Base-by-base conservation (phyloP, 1,284 basidiomycete genomes). In the Peniophora sp. region DNA sequence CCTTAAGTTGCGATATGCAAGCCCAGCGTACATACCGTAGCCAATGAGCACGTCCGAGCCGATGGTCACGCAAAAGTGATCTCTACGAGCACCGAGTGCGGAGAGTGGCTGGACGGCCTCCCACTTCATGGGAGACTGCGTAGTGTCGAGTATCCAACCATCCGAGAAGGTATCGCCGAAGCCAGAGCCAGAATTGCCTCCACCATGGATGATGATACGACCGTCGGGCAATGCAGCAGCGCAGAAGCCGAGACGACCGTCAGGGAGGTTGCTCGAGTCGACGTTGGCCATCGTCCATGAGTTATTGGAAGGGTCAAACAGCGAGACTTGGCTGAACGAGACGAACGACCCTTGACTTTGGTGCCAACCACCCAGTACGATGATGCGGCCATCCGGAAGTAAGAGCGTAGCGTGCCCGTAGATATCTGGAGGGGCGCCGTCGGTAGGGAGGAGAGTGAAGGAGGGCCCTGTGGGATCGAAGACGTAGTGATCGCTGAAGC, bases 301-400 rank as follows among this genome's bases (percentile, higher is more conserved):
- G 3, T 69, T 65, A 12, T 64, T 60, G 3, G 69, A 57, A 32
- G 70, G 63, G 59, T 92, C 78, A 44, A 92, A 67, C 1, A 71
- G 65, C 75, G 82, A 90, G 10, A 89, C 68, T 0, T 68, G 78
- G 24, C 71, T 70, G 58, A 91, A 73, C 0, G 83, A 70, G 1
- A 83, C 55, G 12, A 89, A 68, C 5, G 66, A 54, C 2, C 67
- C 68, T 47, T 66, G 63, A 1, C 78, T 76, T 3, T 71, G 75
- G 18, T 71, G 75, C 55, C 79, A 83, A 2, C 91, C 91, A 15
- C 90, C 91, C 50, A 93, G 74, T 2, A 90, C 77, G n/a, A 92
- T 59, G 22, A 93, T 64, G 8, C 75, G 74, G 3, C 84, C 86
- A 58, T 88, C 82, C 0, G 74, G 61, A 2, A 92, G 71, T 2